Evolutionary conservation across 352 stramenopile species (phyloP), one percentile per base, ranked within the genome.

Genomic region (Globisporangium irregulare): DNA sequence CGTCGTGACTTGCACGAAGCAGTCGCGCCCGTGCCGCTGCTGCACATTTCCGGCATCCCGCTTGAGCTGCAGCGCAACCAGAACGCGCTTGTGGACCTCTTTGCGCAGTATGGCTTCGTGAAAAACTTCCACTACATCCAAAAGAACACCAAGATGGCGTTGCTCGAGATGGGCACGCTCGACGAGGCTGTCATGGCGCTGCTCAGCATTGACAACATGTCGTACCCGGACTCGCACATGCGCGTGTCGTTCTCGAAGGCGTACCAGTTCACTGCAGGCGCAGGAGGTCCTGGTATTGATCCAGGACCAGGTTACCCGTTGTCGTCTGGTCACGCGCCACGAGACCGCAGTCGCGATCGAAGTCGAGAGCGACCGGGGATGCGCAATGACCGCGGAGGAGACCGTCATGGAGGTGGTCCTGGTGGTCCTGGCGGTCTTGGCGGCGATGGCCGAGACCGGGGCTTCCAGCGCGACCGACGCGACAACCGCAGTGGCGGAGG

Each of bases 211-310:
- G 84, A 94, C 75, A 93, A 94, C 62, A 73, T 87, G 68, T 69
- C 75, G 61, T 91, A 82, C 66, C 81, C 84, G 25, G 86, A 92
- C 67, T 89, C 82, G 59, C 75, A 86, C 66, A 86, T 94, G 73
- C 87, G 87, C 62, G 81, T 94, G 54, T 92, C 84, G 51, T 94
- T 94, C 73, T 90, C 85, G 65, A 93, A 90, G 73, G 75, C 76
- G 27, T 87, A 78, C 62, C 76, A 82, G 68, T 79, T 77, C 54
- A 57, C 70, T 62, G 62, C 32, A 24, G 63, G 59, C 20, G 66
- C 69, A 36, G 55, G 59, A 4, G 36, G 60, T 15, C 54, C 61
- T 27, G 36, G 66, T 54, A 59, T 72, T 71, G 70, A 29, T 29
- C 46, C 59, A 15, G 51, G 62, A 32, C 66, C 66, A 64, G 57